These are phyloP conservation scores for Corymbia citriodora DNA, from an alignment of 441 rosid genomes.

Conservation along the genomic window DNA sequence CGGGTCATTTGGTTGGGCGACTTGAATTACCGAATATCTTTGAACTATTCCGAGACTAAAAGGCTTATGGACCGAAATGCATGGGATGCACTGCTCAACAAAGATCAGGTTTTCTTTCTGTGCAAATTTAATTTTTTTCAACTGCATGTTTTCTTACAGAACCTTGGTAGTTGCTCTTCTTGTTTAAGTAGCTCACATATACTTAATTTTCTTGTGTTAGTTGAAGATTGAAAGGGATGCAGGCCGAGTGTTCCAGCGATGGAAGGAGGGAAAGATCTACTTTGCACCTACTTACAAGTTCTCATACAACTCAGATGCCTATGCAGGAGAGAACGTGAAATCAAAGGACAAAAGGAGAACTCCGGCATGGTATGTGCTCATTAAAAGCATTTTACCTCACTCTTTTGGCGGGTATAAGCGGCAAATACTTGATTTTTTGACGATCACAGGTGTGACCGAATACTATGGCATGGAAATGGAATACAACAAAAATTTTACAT, in stretches of 20 bases:
- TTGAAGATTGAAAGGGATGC: conserved; percentile 70
- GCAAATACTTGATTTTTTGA: neutral
- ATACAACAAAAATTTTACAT: conserved; percentile 36
- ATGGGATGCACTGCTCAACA: conserved; percentile 49
- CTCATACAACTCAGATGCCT: conserved; percentile 53
- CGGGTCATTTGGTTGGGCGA: conserved; percentile 73
- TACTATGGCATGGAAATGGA: conserved; percentile 59
- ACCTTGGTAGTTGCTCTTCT: neutral
- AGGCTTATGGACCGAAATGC: conserved; percentile 34
- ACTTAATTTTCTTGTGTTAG: conserved; percentile 16
- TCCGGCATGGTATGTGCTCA: conserved; percentile 52
- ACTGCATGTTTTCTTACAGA: neutral
- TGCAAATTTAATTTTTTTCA: neutral
- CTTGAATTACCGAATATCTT: conserved; percentile 67
- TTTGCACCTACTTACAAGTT: conserved; percentile 70
- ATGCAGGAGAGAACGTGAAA: conserved; percentile 48
- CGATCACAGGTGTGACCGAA: conserved; percentile 62
- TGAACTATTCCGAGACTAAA: conserved; percentile 55
- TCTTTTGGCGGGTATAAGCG: neutral
- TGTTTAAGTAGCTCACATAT: neutral
- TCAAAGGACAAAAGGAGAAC: conserved; percentile 63
- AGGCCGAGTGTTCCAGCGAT: conserved; percentile 62
- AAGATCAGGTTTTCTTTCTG: conserved; percentile 56
- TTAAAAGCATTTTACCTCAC: neutral
- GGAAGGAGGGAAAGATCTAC: conserved; percentile 61